Evolutionary conservation across 192 early-diverging fungal genomes (phyloP).

Genomic region (Phlyctochytrium planicorne): DNA sequence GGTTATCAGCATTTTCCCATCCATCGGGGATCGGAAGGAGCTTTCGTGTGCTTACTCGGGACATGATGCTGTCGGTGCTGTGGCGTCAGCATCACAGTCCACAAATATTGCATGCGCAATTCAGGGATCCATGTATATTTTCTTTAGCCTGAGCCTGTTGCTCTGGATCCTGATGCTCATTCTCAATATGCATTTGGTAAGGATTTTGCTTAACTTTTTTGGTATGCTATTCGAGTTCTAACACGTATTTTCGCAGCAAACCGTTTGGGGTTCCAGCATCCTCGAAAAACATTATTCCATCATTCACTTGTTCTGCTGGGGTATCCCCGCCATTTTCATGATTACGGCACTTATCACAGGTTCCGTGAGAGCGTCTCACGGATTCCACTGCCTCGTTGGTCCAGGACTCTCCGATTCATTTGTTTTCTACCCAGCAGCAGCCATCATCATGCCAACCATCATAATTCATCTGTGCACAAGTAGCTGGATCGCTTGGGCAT

Average conservation of each 20-base stretch:
- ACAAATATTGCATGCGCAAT: background rate
- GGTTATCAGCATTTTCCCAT: background rate
- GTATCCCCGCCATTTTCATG: background rate
- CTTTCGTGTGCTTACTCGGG: background rate
- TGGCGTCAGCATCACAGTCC: background rate
- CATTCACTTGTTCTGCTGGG: conserved; percentile 1
- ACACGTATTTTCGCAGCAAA: background rate
- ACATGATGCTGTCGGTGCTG: background rate
- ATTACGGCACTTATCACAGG: background rate
- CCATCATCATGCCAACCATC: background rate
- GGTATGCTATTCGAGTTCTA: background rate
- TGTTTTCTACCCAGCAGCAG: background rate
- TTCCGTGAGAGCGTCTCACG: background rate
- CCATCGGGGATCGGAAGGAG: background rate
- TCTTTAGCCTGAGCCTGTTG: background rate
- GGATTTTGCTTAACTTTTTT: background rate
- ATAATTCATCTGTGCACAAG: background rate
- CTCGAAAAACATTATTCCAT: background rate
- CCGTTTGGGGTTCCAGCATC: background rate
- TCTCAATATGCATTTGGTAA: background rate
- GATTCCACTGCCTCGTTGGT: background rate
- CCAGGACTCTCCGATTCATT: background rate
- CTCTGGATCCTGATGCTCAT: conserved; percentile 1
- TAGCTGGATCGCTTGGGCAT: background rate
- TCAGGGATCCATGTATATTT: background rate